phyloP scores from a whole-genome alignment of 73 alveolate species.

The Paramecium pentaurelia region DNA sequence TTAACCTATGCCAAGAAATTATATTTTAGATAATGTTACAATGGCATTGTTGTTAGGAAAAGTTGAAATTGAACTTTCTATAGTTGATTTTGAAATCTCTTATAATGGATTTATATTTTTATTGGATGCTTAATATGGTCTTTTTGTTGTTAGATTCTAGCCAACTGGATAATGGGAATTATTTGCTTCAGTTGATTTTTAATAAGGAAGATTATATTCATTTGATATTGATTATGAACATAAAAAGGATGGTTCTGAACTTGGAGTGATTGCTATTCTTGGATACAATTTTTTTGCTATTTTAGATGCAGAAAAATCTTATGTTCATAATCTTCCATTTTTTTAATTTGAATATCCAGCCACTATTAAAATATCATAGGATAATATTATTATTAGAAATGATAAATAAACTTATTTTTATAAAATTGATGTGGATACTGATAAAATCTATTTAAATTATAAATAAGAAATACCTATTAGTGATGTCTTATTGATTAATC shows the following conservation, averaged over 20 bases:
- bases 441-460: background rate
- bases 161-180: slow-evolving; percentile 18
- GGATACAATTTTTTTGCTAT: background rate
- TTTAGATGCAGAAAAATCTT: background rate
- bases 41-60: slow-evolving; percentile 8
- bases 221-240: background rate
- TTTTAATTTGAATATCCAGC: background rate
- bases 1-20: background rate
- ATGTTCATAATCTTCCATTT: background rate
- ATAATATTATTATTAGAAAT: background rate
- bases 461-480: background rate
- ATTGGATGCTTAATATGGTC: background rate
- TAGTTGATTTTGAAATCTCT: background rate
- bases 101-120: background rate
- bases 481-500: background rate
- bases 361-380: background rate
- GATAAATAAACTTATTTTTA: background rate
- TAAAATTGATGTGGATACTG: background rate
- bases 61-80: background rate
- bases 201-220: background rate
- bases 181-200: background rate
- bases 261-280: background rate
- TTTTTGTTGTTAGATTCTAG: background rate
- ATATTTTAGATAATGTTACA: background rate
- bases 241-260: background rate